A percentile compares a stretch with the other conserved stretches of the same genome.
Evolutionary conservation across 352 stramenopile species (phyloP).

Genomic region (Phytophthora podocarpi): DNA sequence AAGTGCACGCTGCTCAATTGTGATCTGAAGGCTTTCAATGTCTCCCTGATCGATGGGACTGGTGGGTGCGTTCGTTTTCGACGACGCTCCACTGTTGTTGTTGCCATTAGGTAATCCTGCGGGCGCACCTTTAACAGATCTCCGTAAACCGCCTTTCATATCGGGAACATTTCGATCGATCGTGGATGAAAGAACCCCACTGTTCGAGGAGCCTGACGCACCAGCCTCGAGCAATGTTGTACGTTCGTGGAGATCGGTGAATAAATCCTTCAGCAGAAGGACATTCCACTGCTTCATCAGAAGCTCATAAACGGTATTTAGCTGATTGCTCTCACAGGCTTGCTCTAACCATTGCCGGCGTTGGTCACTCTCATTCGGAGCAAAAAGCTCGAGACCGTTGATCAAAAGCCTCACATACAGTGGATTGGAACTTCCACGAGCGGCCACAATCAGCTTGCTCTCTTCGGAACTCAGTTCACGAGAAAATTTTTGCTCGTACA

Average conservation of each 20-base stretch:
- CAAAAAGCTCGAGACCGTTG: slow-evolving; percentile 61
- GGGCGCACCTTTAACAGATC: slow-evolving; percentile 5
- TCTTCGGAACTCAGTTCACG: slow-evolving; percentile 40
- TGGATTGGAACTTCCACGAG: slow-evolving; percentile 68
- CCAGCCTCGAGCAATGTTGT: slow-evolving; percentile 16
- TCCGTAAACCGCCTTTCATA: neutral
- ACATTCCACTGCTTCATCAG: slow-evolving; percentile 82
- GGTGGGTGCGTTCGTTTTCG: slow-evolving; percentile 3
- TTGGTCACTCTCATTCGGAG: slow-evolving; percentile 24
- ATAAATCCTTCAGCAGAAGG: slow-evolving; percentile 64
- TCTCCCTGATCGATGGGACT: slow-evolving; percentile 36
- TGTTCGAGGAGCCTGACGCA: neutral
- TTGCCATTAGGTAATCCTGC: neutral
- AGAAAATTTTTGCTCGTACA: slow-evolving; percentile 39
- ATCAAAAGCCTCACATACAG: slow-evolving; percentile 73
- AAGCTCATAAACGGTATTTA: slow-evolving; percentile 64
- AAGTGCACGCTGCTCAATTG: slow-evolving; percentile 73
- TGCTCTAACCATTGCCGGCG: slow-evolving; percentile 53
- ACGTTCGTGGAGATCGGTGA: slow-evolving; percentile 40
- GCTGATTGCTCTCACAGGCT: slow-evolving; percentile 40
- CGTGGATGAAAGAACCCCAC: neutral
- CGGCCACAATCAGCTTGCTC: slow-evolving; percentile 46
- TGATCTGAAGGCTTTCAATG: slow-evolving; percentile 54
- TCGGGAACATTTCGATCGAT: slow-evolving; percentile 3
- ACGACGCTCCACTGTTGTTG: slow-evolving; percentile 2